Conservation (phyloP, 805 yeast species). For the Yueomyces sp. region DNA sequence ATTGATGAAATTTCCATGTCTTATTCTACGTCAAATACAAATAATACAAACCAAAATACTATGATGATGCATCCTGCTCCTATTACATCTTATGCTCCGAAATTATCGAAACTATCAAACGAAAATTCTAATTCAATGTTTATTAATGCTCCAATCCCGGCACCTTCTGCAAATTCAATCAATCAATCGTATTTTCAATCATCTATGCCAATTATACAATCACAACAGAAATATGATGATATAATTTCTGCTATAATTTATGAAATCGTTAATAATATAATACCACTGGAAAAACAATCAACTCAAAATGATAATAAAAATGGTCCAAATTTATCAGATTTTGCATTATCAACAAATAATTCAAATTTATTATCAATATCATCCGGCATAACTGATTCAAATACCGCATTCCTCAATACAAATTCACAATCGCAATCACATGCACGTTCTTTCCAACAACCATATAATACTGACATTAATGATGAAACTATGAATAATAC, state of each 20-base stretch:
- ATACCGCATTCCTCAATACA: not conserved
- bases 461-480: not conserved
- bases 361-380: conserved; percentile 9
- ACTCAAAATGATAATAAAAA: conserved; percentile 3
- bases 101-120: too few species aligned
- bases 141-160: not conserved
- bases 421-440: not conserved
- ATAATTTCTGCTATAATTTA: conserved; percentile 13
- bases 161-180: not conserved
- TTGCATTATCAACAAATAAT: conserved; percentile 15
- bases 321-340: conserved; percentile 14
- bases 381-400: conserved; percentile 1
- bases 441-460: too few species aligned
- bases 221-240: conserved; percentile 15
- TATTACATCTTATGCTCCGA: too few species aligned
- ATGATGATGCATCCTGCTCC: too few species aligned
- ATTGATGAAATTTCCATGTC: not conserved
- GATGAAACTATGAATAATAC: not conserved
- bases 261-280: conserved; percentile 14
- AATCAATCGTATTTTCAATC: not conserved
- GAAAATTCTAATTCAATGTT: not conserved
- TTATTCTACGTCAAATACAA: not conserved
- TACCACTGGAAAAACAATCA: conserved; percentile 14
- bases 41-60: not conserved
- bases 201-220: conserved; percentile 1